A percentile compares a stretch with the other conserved stretches of the same genome.
phyloP scores from a whole-genome alignment of 768 basidiomycete species.

The Suillus variegatus region DNA sequence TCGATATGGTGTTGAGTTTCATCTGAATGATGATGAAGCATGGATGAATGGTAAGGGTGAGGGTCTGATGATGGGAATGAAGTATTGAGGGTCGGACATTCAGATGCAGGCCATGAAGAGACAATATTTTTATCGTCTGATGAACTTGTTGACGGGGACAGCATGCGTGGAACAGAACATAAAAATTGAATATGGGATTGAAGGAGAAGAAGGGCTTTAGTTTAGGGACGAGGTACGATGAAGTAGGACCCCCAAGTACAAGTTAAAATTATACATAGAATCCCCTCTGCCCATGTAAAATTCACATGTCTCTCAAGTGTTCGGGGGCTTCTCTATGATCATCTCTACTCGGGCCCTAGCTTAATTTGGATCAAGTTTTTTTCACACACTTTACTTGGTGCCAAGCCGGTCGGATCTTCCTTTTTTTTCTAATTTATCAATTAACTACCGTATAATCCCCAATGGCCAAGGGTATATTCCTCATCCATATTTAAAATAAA shows the following conservation, averaged over 20 bases:
- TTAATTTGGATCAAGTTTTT: conserved; percentile 12
- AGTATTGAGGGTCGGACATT: conserved; percentile 40
- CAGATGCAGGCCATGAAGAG: conserved; percentile 33
- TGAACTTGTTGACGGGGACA: background rate
- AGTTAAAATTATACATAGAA: background rate
- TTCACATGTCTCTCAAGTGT: conserved; percentile 29
- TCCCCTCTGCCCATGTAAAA: background rate
- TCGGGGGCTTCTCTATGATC: conserved; percentile 15
- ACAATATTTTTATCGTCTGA: conserved; percentile 23
- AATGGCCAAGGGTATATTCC: background rate
- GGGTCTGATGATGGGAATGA: conserved; percentile 22
- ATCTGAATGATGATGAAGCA: conserved; percentile 21
- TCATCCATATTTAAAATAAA: background rate
- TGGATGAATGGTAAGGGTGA: conserved; percentile 26
- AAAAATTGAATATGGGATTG: background rate
- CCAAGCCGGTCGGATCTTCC: conserved; percentile 20
- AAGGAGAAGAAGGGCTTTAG: background rate
- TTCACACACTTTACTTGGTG: conserved; percentile 13
- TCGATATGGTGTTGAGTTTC: conserved; percentile 29
- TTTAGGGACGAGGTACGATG: background rate
- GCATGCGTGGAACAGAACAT: background rate
- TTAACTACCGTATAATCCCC: conserved; percentile 5
- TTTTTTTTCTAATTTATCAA: conserved; percentile 2
- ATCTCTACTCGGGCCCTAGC: background rate
- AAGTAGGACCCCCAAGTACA: conserved; percentile 12